Conservation (phyloP, 2,329 filamentous ascomycete species). For the Juglanconis sp. region DNA sequence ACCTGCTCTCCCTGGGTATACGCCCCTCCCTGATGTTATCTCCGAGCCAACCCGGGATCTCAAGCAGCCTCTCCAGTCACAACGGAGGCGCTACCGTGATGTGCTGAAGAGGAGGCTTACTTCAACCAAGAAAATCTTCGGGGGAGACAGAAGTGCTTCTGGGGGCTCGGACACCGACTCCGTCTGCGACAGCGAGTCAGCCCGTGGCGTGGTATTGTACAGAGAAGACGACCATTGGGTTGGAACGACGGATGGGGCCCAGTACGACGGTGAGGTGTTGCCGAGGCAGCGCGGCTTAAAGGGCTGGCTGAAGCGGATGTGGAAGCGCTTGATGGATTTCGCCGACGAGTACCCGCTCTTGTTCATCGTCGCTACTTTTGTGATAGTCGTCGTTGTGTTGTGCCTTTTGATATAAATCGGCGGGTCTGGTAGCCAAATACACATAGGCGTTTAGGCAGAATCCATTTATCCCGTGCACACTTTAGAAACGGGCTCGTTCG, state of each 20-base stretch:
- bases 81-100: constrained; percentile 6
- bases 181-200: neutral
- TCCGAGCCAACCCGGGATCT: neutral
- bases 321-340: neutral
- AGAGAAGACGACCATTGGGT: constrained; percentile 5
- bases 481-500: neutral
- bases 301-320: constrained; percentile 1
- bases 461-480: neutral
- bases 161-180: neutral
- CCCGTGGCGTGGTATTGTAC: constrained; percentile 6
- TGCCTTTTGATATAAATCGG: constrained; percentile 4
- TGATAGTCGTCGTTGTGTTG: constrained; percentile 6
- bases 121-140: neutral
- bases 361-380: constrained; percentile 7
- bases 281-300: neutral
- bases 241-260: neutral
- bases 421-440: neutral
- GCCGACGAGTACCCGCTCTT: constrained; percentile 1
- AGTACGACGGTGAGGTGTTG: neutral
- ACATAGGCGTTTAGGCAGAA: neutral
- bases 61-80: neutral
- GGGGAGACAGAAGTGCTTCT: neutral
- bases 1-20: constrained; percentile 2
- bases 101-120: constrained; percentile 7
- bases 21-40: neutral